These are phyloP conservation scores for Violaceomyces palustris DNA, from an alignment of 1,284 basidiomycete genomes.

Conservation along the genomic window DNA sequence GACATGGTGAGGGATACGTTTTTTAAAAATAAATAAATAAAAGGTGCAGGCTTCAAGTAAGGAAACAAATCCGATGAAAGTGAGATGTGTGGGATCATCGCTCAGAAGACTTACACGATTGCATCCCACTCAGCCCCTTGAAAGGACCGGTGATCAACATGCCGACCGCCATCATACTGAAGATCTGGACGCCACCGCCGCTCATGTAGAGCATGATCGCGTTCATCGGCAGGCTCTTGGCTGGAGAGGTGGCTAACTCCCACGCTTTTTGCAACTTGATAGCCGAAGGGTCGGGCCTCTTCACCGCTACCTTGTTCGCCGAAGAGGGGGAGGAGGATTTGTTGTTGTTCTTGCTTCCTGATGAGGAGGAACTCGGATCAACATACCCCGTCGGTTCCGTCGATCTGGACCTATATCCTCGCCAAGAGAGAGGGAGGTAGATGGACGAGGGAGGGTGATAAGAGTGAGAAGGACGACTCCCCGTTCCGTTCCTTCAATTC, in stretches of 20 bases:
- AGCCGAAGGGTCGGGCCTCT: conserved; percentile 24
- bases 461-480: too few species aligned
- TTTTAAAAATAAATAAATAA: too few species aligned
- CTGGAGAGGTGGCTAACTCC: conserved; percentile 46
- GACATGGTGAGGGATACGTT: too few species aligned
- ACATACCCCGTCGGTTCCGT: neutral
- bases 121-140: conserved; percentile 32
- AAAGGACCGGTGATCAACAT: conserved; percentile 48
- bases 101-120: conserved; percentile 17
- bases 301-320: neutral
- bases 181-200: conserved; percentile 49
- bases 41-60: too few species aligned
- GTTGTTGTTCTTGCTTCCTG: conserved; percentile 3
- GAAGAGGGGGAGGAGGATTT: neutral
- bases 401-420: too few species aligned
- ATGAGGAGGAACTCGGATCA: neutral
- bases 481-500: too few species aligned
- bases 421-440: too few species aligned
- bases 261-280: conserved; percentile 47
- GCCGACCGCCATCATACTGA: conserved; percentile 50
- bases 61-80: too few species aligned
- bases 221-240: conserved; percentile 49
- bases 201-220: conserved; percentile 52
- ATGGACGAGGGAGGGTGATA: too few species aligned
- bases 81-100: too few species aligned